These are phyloP conservation scores for Theobroma cacao DNA, from an alignment of 345 rosid species.

Conservation along the genomic window DNA sequence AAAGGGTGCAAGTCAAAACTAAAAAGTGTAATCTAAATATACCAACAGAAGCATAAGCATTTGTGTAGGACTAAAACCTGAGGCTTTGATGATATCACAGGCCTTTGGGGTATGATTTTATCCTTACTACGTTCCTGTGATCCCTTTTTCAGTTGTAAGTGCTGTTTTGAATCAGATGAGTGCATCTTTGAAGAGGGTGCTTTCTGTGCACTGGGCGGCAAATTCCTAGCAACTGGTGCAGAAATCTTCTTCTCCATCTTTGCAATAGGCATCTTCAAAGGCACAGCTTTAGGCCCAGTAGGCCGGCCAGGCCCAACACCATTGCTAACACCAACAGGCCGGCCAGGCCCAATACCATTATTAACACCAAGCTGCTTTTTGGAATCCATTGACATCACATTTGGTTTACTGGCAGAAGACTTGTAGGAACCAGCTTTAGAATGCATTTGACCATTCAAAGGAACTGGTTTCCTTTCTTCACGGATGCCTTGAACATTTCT, in stretches of 20 bases:
- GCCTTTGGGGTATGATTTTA: slow-evolving; percentile 41
- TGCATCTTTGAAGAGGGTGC: slow-evolving; percentile 45
- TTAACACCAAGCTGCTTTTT: slow-evolving; percentile 53
- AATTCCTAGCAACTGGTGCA: slow-evolving; percentile 33
- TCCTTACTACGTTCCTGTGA: slow-evolving; percentile 35
- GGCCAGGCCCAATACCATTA: slow-evolving; percentile 33
- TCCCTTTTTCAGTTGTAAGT: slow-evolving; percentile 46
- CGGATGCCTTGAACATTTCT: slow-evolving; percentile 36
- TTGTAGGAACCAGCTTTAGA: slow-evolving; percentile 35
- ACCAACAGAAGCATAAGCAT: background rate
- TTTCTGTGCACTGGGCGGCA: slow-evolving; percentile 33
- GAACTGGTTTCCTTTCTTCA: slow-evolving; percentile 48
- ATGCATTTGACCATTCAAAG: slow-evolving; percentile 39
- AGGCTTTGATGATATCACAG: slow-evolving; percentile 25
- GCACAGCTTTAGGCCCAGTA: slow-evolving; percentile 36
- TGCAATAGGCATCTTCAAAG: slow-evolving; percentile 32
- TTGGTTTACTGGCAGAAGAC: slow-evolving; percentile 35
- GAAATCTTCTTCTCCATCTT: slow-evolving; percentile 42
- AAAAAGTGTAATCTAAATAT: no score
- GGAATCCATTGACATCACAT: slow-evolving; percentile 25
- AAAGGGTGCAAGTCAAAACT: background rate
- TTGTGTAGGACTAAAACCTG: background rate
- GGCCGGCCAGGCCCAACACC: slow-evolving; percentile 60
- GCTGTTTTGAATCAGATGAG: slow-evolving; percentile 44
- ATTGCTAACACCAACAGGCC: slow-evolving; percentile 23